Conservation (phyloP, 164 flowering plant genomes). For the Magnolia sinica region DNA sequence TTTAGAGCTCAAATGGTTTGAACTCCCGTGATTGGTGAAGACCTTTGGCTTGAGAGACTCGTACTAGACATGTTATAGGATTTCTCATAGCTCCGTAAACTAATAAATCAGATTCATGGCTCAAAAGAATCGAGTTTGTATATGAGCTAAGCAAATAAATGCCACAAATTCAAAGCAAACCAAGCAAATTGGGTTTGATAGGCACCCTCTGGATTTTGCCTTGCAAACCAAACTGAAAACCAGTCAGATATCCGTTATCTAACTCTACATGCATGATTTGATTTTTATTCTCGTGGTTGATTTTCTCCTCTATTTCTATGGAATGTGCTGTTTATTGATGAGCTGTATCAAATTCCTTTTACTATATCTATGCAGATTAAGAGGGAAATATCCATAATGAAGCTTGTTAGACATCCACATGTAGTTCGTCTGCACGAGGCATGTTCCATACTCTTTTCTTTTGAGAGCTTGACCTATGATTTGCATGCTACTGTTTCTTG, state of each 20-base stretch:
- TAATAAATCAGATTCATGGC: not conserved
- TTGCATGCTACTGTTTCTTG: not conserved
- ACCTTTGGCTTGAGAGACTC: not conserved
- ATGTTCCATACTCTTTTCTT: conserved; percentile 9
- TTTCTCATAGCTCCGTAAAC: not conserved
- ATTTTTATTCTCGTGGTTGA: not conserved
- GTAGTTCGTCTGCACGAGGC: conserved; percentile 96
- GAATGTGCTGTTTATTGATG: not conserved
- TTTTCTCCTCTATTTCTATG: not conserved
- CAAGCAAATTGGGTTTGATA: not conserved
- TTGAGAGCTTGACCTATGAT: not conserved
- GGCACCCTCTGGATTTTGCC: not conserved
- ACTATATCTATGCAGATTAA: conserved; percentile 60
- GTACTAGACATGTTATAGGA: not conserved
- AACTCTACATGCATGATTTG: not conserved
- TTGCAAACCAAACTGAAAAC: not conserved
- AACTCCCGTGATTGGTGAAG: not conserved
- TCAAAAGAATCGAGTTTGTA: no score
- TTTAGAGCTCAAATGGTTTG: not conserved
- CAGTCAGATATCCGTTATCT: not conserved
- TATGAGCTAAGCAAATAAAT: not conserved
- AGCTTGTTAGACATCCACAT: conserved; percentile 92
- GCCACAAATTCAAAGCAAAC: not conserved
- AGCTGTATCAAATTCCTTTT: not conserved
- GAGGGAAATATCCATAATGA: conserved; percentile 97